These are phyloP conservation scores for Fistulinella staudtii DNA, from an alignment of 1,284 basidiomycete genomes.

Conservation along the genomic window DNA sequence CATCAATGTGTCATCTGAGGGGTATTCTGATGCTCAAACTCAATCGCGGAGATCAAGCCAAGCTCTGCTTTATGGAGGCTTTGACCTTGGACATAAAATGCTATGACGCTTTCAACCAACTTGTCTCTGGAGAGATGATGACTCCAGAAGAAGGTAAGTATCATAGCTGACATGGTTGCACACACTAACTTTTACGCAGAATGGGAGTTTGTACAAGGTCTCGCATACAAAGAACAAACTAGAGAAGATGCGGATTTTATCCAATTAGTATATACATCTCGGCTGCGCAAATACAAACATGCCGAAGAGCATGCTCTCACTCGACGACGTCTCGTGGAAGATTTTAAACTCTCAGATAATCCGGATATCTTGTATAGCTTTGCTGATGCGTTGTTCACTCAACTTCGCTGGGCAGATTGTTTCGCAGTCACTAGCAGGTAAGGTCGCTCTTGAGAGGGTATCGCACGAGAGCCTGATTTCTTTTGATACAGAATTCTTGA, in stretches of 20 bases:
- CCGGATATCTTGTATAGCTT: constrained; percentile 90
- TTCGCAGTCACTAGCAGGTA: constrained; percentile 84
- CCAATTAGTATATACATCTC: constrained; percentile 86
- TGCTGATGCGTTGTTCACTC: constrained; percentile 86
- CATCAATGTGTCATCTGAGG: constrained; percentile 92
- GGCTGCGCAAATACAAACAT: constrained; percentile 87
- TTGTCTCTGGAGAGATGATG: constrained; percentile 93
- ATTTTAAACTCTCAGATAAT: constrained; percentile 82
- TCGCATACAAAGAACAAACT: constrained; percentile 81
- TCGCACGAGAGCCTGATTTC: constrained; percentile 1
- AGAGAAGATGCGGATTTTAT: constrained; percentile 89
- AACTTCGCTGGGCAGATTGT: constrained; percentile 93
- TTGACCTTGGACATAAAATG: constrained; percentile 94
- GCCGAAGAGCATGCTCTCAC: constrained; percentile 77
- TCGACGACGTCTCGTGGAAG: constrained; percentile 68
- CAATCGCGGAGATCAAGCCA: constrained; percentile 85
- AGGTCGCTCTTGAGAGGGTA: constrained; percentile 4
- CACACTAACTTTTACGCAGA: constrained; percentile 46
- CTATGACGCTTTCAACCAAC: constrained; percentile 91
- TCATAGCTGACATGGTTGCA: not conserved
- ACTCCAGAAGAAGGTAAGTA: constrained; percentile 80
- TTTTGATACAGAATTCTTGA: constrained; percentile 66
- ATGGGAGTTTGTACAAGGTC: constrained; percentile 90
- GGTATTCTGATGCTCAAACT: constrained; percentile 93
- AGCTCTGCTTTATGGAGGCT: constrained; percentile 93